These are phyloP conservation scores for Didymellaceae sp. DNA, from an alignment of 2,329 filamentous ascomycete species.

Conservation along the genomic window DNA sequence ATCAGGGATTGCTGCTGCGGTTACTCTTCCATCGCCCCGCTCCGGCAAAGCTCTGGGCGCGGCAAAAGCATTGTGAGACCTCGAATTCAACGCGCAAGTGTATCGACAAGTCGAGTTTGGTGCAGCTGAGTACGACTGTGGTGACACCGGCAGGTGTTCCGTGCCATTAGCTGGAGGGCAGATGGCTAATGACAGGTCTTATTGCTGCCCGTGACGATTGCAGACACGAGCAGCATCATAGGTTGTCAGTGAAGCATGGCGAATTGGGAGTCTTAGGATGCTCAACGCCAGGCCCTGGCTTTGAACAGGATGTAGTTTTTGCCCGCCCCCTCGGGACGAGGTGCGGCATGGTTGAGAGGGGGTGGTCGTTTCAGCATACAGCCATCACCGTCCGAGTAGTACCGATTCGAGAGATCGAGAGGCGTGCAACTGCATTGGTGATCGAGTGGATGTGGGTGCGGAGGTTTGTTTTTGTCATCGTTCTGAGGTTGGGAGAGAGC, in stretches of 20 bases:
- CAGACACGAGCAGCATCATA: not conserved
- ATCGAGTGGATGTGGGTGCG: not conserved
- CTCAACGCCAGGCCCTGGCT: not conserved
- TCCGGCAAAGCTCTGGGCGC: not conserved
- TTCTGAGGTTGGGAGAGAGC: constrained; percentile 7
- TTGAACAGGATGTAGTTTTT: not conserved
- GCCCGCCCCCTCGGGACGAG: constrained; percentile 1
- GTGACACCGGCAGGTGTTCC: constrained; percentile 2
- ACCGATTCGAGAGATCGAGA: not conserved
- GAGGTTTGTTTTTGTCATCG: constrained; percentile 9
- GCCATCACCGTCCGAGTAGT: not conserved
- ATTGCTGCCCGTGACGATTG: not conserved
- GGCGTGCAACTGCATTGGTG: constrained; percentile 4
- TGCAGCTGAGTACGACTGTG: constrained; percentile 2
- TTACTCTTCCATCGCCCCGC: constrained; percentile 11
- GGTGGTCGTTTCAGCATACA: constrained; percentile 11
- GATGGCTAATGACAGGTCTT: constrained; percentile 4
- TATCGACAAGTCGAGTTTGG: not conserved
- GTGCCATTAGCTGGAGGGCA: not conserved
- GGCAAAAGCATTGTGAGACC: constrained; percentile 8
- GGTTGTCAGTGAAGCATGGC: not conserved
- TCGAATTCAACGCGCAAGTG: not conserved
- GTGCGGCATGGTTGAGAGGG: not conserved
- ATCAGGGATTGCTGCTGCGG: constrained; percentile 4
- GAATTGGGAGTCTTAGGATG: not conserved